A percentile compares a stretch with the other conserved stretches of the same genome.
Evolutionary conservation across 495 filamentous ascomycete genomes (phyloP).

Genomic region (Thozetella sp.): DNA sequence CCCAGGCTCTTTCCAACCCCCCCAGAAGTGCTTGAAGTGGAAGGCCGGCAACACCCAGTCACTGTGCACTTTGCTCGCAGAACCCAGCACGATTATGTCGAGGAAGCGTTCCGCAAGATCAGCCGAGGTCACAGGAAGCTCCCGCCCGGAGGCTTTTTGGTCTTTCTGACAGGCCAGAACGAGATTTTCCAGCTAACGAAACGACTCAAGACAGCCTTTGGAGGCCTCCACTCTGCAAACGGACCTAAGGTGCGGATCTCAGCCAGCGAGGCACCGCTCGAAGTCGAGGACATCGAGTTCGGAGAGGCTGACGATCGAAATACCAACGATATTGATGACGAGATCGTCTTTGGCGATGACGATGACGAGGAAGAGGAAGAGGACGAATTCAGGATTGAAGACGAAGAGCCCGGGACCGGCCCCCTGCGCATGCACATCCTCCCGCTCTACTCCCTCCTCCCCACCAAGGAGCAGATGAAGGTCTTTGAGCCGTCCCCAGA

Average conservation of each 20-base stretch:
- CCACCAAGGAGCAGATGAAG: conserved; percentile 86
- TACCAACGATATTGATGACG: conserved; percentile 46
- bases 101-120: conserved; percentile 86
- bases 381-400: conserved; percentile 62
- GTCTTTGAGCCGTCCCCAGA: conserved; percentile 92
- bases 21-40: conserved; percentile 85
- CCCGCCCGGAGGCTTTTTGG: conserved; percentile 88
- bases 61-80: conserved; percentile 85
- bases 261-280: conserved; percentile 76
- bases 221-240: conserved; percentile 46
- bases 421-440: conserved; percentile 76
- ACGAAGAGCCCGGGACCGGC: conserved; percentile 58
- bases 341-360: conserved; percentile 47
- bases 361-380: conserved; percentile 58
- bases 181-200: conserved; percentile 84
- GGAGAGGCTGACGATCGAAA: conserved; percentile 57
- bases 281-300: conserved; percentile 86
- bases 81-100: conserved; percentile 85
- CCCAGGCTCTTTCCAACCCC: conserved; percentile 73
- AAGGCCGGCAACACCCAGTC: conserved; percentile 92
- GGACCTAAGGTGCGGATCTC: conserved; percentile 71
- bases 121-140: conserved; percentile 87
- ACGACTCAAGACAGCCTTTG: conserved; percentile 73
- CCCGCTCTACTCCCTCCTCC: conserved; percentile 92
- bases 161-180: conserved; percentile 93